Base-by-base conservation (phyloP, 495 filamentous ascomycete species). In the Trichoderma orchidacearum region DNA sequence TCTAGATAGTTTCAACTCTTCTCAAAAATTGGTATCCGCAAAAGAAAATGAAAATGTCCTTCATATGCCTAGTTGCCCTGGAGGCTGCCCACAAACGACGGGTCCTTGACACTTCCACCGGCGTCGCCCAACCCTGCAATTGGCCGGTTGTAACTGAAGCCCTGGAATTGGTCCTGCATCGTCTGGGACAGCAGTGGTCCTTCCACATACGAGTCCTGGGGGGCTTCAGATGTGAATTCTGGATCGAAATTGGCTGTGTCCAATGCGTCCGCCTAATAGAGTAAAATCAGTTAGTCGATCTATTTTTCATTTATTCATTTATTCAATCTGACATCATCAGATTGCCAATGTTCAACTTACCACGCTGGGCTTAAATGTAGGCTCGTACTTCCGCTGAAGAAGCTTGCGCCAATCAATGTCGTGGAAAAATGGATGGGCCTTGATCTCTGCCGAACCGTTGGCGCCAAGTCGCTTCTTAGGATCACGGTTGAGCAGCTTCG, bases 401-500 rank as follows among this genome's bases (percentile, higher is more conserved):
- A 98, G 81, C 72, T 96, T 96, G 63, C 90, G 84, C 93, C 93
- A 98, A 70, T 98, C 94, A 60, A 98, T 96, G 66, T 87, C 90
- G 62, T 95, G 88, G 77, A 99, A 97, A 78, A 99, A 99, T 32
- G 90, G 89, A 63, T 99, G 94, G 2, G 92, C 89, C 73, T 99
- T 99, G 75, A 99, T 97, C 74, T 99, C 93, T 11, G 89, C 88
- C 11, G 94, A 90, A 57, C 93, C 93, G 63, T 91, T 93, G 59
- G 89, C 89, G 58, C 93, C 93, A 29, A 99, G 73, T 56, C 93
- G 82, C 63, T 85, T 82, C 55, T 87, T 83, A 3, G 93, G 90
- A 62, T 95, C 88, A 58, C 93, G 85, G 69, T 97, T 90, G 32
- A 99, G 80, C 32, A 99, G 79, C 61, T 86, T 84, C 2, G 85